Conservation (phyloP, 2,329 filamentous ascomycete genomes). For the Hortaea werneckii region DNA sequence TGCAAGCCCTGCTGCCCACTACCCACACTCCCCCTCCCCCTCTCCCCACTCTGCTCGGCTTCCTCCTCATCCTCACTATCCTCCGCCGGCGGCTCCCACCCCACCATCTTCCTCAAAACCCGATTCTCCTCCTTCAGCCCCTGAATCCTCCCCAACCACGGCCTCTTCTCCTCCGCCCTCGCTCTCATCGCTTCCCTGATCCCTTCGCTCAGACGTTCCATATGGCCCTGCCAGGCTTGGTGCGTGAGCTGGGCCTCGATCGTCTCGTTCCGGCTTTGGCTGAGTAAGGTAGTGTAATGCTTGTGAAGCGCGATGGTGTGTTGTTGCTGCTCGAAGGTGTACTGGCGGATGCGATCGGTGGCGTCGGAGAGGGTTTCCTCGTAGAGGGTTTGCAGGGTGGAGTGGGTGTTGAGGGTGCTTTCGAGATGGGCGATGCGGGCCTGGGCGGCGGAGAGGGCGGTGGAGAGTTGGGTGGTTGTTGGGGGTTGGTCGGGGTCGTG, state of each 20-base stretch:
- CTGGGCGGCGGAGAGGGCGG: constrained; percentile 17
- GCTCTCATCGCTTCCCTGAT: constrained; percentile 30
- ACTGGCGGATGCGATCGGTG: constrained; percentile 22
- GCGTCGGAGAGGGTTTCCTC: constrained; percentile 29
- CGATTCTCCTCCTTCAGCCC: constrained; percentile 40
- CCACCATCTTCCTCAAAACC: constrained; percentile 33
- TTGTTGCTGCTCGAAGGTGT: constrained; percentile 31
- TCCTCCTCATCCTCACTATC: constrained; percentile 31
- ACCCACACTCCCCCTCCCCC: not conserved
- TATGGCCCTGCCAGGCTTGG: constrained; percentile 38
- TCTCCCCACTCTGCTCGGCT: constrained; percentile 1
- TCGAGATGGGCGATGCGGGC: constrained; percentile 19
- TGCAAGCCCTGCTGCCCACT: too few relatives aligned
- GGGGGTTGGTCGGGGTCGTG: constrained; percentile 9
- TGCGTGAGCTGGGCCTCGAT: constrained; percentile 39
- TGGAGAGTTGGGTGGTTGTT: constrained; percentile 21
- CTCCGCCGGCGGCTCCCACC: constrained; percentile 33
- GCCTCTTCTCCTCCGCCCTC: constrained; percentile 28
- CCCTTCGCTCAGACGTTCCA: constrained; percentile 34
- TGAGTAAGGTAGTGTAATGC: constrained; percentile 37
- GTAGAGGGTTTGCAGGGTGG: constrained; percentile 26
- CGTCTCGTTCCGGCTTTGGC: constrained; percentile 33
- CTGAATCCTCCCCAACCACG: constrained; percentile 29
- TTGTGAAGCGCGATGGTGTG: constrained; percentile 36
- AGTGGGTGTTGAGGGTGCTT: constrained; percentile 15